phyloP scores from a whole-genome alignment of 2,329 filamentous ascomycete species.

The Penicillium occitanis region DNA sequence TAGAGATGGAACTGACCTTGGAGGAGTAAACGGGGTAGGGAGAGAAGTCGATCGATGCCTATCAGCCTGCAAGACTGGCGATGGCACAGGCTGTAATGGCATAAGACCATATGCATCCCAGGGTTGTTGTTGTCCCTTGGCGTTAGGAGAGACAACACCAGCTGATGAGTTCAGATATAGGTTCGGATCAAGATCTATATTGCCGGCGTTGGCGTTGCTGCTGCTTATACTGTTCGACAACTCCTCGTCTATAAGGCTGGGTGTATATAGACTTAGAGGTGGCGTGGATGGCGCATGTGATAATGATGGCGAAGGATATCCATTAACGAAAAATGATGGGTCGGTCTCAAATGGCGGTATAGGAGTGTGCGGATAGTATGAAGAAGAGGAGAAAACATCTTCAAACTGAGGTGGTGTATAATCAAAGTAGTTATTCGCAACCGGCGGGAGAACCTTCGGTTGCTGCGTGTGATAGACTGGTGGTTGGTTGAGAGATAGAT shows the following conservation, averaged over 20 bases:
- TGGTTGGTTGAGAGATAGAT: neutral
- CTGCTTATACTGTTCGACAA: conserved; percentile 11
- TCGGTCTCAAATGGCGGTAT: conserved; percentile 12
- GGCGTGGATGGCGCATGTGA: conserved; percentile 22
- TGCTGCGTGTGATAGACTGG: neutral
- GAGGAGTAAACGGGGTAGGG: conserved; percentile 18
- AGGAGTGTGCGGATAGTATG: conserved; percentile 7
- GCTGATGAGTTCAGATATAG: conserved; percentile 6
- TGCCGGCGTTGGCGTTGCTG: neutral
- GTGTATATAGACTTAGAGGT: conserved; percentile 17
- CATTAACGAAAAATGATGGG: conserved; percentile 14
- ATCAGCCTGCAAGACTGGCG: conserved; percentile 13
- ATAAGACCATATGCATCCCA: conserved; percentile 19
- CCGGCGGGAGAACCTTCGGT: neutral
- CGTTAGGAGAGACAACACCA: conserved; percentile 3
- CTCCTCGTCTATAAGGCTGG: conserved; percentile 17
- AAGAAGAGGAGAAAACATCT: conserved; percentile 8
- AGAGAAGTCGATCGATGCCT: conserved; percentile 17
- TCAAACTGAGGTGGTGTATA: conserved; percentile 12
- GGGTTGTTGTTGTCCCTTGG: neutral
- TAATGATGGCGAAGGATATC: conserved; percentile 18
- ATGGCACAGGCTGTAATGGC: conserved; percentile 9
- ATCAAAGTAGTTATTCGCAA: conserved; percentile 9
- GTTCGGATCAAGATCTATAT: conserved; percentile 14
- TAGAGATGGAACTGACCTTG: conserved; percentile 17